These are phyloP conservation scores for Solanum raphanifolium DNA, from an alignment of 257 asterid species.

Conservation along the genomic window DNA sequence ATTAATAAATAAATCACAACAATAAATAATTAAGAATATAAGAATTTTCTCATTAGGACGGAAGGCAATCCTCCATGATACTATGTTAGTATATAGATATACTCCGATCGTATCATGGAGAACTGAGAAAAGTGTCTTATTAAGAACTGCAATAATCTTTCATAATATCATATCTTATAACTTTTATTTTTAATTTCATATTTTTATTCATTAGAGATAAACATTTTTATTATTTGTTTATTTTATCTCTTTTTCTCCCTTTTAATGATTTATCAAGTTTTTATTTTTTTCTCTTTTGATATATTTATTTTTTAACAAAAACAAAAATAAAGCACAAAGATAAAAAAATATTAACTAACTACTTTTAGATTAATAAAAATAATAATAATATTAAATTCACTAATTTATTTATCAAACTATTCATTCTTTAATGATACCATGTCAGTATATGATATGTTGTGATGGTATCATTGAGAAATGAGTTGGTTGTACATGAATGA, in stretches of 20 bases:
- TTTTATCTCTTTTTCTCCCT: not conserved
- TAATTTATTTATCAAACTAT: not conserved
- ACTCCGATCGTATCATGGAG: not conserved
- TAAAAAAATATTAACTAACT: not conserved
- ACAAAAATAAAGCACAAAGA: not conserved
- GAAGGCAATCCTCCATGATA: no score
- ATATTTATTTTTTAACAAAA: no score
- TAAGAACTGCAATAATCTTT: not conserved
- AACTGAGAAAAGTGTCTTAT: not conserved
- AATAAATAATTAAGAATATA: no score
- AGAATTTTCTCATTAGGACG: no score
- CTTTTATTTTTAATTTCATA: no score
- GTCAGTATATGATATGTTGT: not conserved
- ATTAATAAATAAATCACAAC: no score
- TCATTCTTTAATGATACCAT: no score
- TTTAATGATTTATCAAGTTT: not conserved
- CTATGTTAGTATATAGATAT: no score
- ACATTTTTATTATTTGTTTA: not conserved
- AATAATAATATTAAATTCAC: no score
- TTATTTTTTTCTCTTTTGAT: not conserved
- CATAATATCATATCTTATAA: not conserved
- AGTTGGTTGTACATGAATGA: not conserved
- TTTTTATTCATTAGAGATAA: not conserved
- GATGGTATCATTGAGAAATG: not conserved
- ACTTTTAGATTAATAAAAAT: not conserved